phyloP scores from a whole-genome alignment of 805 yeast genomes.

The Pichia gijzeniarum region DNA sequence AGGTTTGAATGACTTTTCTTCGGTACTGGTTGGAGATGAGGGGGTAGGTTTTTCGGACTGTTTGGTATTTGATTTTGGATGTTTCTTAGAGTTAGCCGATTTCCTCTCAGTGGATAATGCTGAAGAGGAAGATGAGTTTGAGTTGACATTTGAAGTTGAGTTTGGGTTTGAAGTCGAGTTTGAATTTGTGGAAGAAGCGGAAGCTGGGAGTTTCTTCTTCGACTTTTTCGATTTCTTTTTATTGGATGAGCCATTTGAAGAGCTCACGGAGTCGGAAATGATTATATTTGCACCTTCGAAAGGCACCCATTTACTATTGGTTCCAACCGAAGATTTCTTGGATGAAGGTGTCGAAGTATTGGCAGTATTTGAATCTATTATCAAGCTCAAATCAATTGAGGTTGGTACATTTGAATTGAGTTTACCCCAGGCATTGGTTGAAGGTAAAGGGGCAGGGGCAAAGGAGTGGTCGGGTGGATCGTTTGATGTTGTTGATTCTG shows the following conservation, averaged over 20 bases:
- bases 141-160: too few species aligned
- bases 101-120: too few species aligned
- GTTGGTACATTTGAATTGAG: conserved; percentile 21
- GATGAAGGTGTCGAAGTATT: conserved; percentile 5
- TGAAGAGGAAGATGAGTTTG: too few species aligned
- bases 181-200: neutral
- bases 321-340: conserved; percentile 25
- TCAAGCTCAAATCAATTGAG: conserved; percentile 15
- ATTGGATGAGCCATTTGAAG: neutral
- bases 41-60: neutral
- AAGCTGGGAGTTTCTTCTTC: conserved; percentile 1
- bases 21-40: neutral
- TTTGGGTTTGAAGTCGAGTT: too few species aligned
- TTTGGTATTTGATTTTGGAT: neutral
- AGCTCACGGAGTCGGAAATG: conserved; percentile 20
- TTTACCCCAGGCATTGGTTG: conserved; percentile 55
- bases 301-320: conserved; percentile 71
- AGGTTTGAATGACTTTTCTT: neutral
- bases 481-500: too few species aligned
- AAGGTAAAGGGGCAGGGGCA: conserved; percentile 62
- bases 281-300: conserved; percentile 48
- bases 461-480: conserved; percentile 7
- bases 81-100: neutral
- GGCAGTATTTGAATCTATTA: conserved; percentile 11
- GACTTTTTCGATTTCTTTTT: conserved; percentile 5